Percentiles rank a stretch among this genome's conserved stretches.
Evolutionary conservation across 768 basidiomycete species (phyloP).

Genomic region (Chiua virens): DNA sequence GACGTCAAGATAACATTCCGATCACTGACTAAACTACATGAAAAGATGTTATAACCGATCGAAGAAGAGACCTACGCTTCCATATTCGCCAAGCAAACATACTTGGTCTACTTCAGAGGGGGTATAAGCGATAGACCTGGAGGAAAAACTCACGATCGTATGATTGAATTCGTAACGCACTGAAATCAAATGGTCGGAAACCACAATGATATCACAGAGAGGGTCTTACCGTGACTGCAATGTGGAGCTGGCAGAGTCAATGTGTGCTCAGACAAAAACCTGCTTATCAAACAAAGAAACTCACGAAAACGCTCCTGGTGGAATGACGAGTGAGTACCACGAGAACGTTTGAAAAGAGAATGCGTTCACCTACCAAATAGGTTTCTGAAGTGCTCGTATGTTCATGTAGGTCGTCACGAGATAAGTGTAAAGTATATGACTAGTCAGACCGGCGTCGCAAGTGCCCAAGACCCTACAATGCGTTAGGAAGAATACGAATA

Average conservation of each 20-base stretch:
- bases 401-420: conserved; percentile 53
- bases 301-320: too few species aligned
- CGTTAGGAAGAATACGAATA: background rate
- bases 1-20: conserved; percentile 41
- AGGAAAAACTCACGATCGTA: conserved; percentile 35
- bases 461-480: conserved; percentile 44
- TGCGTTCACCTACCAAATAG: conserved; percentile 40
- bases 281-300: too few species aligned
- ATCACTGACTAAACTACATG: conserved; percentile 34
- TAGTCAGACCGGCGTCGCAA: conserved; percentile 50
- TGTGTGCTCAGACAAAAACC: too few species aligned
- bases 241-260: too few species aligned
- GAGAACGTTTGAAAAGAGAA: too few species aligned
- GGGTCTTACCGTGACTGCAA: too few species aligned
- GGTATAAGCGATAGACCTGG: background rate
- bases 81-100: conserved; percentile 52
- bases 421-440: conserved; percentile 58
- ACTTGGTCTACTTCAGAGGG: conserved; percentile 24
- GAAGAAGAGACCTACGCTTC: conserved; percentile 37
- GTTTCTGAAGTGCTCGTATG: conserved; percentile 39
- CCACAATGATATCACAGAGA: too few species aligned
- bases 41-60: too few species aligned
- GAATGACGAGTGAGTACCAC: too few species aligned
- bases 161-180: too few species aligned
- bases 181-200: too few species aligned